These are phyloP conservation scores for Mycena epipterygia DNA, from an alignment of 768 basidiomycete species.

Conservation along the genomic window DNA sequence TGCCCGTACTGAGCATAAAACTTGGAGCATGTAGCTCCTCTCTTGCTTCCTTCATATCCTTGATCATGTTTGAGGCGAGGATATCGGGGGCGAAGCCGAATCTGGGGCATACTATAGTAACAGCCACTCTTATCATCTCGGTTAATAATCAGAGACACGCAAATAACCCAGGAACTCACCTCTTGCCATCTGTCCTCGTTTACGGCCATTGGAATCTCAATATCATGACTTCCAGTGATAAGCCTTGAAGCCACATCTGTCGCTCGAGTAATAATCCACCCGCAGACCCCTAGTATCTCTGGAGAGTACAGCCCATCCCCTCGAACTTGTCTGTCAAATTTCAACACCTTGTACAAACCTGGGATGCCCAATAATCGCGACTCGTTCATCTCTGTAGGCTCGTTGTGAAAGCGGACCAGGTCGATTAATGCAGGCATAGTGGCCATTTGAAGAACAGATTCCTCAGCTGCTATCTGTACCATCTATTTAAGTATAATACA, in stretches of 20 bases:
- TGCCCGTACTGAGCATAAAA: slow-evolving; percentile 46
- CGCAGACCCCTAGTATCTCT: neutral
- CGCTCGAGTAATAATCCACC: neutral
- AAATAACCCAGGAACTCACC: neutral
- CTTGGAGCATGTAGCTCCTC: slow-evolving; percentile 42
- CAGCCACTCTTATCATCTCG: slow-evolving; percentile 47
- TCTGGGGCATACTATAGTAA: slow-evolving; percentile 47
- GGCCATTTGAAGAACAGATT: neutral
- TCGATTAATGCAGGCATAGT: neutral
- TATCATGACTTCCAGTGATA: neutral
- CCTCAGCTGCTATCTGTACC: neutral
- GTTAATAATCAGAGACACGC: neutral
- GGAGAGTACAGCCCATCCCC: too few species aligned
- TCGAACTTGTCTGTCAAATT: too few species aligned
- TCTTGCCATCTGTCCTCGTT: neutral
- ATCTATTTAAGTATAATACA: neutral
- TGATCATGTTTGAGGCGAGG: slow-evolving; percentile 42
- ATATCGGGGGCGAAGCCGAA: slow-evolving; percentile 46
- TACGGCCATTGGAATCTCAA: neutral
- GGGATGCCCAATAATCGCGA: neutral
- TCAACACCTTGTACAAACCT: too few species aligned
- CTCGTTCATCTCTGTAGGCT: neutral
- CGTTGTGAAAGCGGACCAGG: neutral
- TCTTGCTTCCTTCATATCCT: slow-evolving; percentile 20
- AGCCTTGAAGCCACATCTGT: neutral